Base-by-base conservation (phyloP, 257 asterid species). In the Solanum dulcamara region DNA sequence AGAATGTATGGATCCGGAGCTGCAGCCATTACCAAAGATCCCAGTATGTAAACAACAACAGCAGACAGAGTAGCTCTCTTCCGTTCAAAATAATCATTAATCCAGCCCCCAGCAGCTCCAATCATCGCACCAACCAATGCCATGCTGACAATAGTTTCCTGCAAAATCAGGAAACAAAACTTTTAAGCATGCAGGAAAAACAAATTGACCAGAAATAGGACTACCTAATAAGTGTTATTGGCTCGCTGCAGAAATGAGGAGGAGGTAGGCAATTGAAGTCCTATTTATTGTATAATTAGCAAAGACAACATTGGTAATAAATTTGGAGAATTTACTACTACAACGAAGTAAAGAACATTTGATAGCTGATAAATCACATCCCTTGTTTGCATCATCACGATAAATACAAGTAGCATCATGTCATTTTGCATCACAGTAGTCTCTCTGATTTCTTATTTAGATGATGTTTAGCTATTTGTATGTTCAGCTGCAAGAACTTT, bases 71-170 rank as follows among this genome's bases (percentile, higher is more conserved):
- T 96, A 86, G 99, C 98, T 90, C 87, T 95, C 89, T 93, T 96
- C 66, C 99, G 97, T 84, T 98, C 99, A 86, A 88, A 94, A 86
- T 84, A 80, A 91, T 96, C 99, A 83, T 93, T 94, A 37, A 93
- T 88, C 98, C 98, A 94, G 35, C 99, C 99, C 44, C 98, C 99
- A 44, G 89, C 88, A 70, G 98, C 98, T 90, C 99, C 99, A 77
- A 96, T 86, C 40, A 95, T 93, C 75, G 98, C 98, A 75, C 99
- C 99, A 70, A 93, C 96, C 92, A 96, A 85, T 85, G 99, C 98
- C 99, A 93, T 96, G 90, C 99, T 96, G 67, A 96, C 99, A n/a
- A 96, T 94, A 66, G 99, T 96, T 92, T 94, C 99, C 99, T 96
- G 90, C 72, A 87, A 88, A 60, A 26, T 85, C 81, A 37, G 60